Evolutionary conservation across 257 asterid species (phyloP).

Genomic region (Jacaranda mimosifolia): DNA sequence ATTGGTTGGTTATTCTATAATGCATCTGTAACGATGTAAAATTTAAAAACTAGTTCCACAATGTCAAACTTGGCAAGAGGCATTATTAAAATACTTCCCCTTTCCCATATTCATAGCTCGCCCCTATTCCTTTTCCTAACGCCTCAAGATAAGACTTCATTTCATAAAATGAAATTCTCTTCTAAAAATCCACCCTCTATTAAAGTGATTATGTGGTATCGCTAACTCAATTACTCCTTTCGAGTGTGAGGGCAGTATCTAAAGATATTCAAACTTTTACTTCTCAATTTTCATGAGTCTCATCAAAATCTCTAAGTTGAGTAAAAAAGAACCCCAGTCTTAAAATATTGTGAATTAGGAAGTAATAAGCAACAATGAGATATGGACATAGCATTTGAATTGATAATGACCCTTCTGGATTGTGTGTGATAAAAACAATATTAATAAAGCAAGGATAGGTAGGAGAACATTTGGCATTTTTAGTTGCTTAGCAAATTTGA

Average conservation of each 20-base stretch:
- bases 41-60: not conserved
- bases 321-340: slow-evolving; percentile 1
- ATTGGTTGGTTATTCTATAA: not conserved
- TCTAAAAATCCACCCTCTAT: not conserved
- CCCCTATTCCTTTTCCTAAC: not conserved
- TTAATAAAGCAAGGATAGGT: not conserved
- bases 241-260: not conserved
- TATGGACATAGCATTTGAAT: slow-evolving; percentile 7
- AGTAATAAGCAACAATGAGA: slow-evolving; percentile 8
- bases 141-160: not conserved
- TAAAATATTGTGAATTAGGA: not conserved
- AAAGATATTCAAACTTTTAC: not conserved
- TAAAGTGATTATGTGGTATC: slow-evolving; percentile 9
- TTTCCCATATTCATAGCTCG: not conserved
- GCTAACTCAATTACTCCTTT: slow-evolving; percentile 14
- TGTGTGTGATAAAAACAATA: slow-evolving; percentile 1
- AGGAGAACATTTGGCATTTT: slow-evolving; percentile 21
- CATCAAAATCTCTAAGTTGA: not conserved
- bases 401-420: slow-evolving; percentile 25
- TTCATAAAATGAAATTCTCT: not conserved
- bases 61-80: not conserved
- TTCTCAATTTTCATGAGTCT: slow-evolving; percentile 1
- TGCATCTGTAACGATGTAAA: not conserved
- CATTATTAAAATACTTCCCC: not conserved
- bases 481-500: slow-evolving; percentile 16